Conservation (phyloP, 768 basidiomycete species). For the Omphalotus guepiniiformis region DNA sequence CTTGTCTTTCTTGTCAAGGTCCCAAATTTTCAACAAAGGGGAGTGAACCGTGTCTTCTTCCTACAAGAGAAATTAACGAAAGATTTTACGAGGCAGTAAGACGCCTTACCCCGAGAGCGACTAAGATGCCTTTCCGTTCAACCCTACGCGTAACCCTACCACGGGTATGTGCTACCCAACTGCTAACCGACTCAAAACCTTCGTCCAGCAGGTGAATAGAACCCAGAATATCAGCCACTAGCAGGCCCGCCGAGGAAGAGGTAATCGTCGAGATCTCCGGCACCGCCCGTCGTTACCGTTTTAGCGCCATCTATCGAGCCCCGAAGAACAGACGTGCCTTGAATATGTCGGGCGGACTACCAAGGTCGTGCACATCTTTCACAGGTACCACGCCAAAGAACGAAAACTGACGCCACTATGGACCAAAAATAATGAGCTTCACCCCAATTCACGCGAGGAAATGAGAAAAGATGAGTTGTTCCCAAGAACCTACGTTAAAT, state of each 20-base stretch:
- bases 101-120: slow-evolving; percentile 81
- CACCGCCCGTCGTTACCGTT: slow-evolving; percentile 38
- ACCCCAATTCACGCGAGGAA: no score
- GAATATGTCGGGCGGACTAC: slow-evolving; percentile 73
- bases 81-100: not conserved
- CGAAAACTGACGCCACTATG: slow-evolving; percentile 87
- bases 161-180: slow-evolving; percentile 77
- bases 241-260: slow-evolving; percentile 58
- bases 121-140: slow-evolving; percentile 73
- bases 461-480: no score
- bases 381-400: slow-evolving; percentile 83
- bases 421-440: no score
- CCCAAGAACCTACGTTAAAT: no score
- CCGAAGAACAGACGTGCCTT: slow-evolving; percentile 40
- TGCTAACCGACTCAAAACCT: slow-evolving; percentile 63
- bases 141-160: slow-evolving; percentile 86
- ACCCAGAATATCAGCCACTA: slow-evolving; percentile 85
- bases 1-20: slow-evolving; percentile 67
- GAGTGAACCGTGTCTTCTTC: slow-evolving; percentile 69
- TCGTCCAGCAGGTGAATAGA: slow-evolving; percentile 72
- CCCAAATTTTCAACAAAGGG: slow-evolving; percentile 86
- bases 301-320: not conserved
- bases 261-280: slow-evolving; percentile 71
- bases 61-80: slow-evolving; percentile 33
- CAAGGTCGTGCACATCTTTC: slow-evolving; percentile 75